Evolutionary conservation across 2,329 filamentous ascomycete genomes (phyloP).

Genomic region (Stagonosporopsis rhizophila): DNA sequence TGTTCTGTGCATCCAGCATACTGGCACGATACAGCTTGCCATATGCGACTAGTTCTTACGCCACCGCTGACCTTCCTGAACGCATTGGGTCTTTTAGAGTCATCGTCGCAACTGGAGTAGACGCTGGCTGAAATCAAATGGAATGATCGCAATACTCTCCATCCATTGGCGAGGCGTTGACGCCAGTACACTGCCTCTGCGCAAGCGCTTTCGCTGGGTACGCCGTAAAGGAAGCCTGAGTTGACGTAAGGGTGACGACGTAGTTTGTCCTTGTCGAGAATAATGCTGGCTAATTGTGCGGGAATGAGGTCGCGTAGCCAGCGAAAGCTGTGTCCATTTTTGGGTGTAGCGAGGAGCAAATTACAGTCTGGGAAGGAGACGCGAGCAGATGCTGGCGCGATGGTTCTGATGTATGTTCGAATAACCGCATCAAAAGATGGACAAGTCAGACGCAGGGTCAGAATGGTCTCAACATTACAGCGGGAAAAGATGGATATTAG

Average conservation of each 20-base stretch:
- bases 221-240: conserved; percentile 28
- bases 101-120: conserved; percentile 9
- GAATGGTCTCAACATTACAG: conserved; percentile 15
- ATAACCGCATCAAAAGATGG: conserved; percentile 13
- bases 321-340: conserved; percentile 11
- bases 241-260: conserved; percentile 23
- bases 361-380: conserved; percentile 18
- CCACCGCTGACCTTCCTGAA: conserved; percentile 24
- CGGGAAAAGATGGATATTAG: conserved; percentile 19
- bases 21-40: conserved; percentile 26
- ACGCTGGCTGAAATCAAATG: conserved; percentile 21
- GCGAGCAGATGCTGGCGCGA: conserved; percentile 25
- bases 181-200: conserved; percentile 22
- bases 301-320: conserved; percentile 25
- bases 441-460: conserved; percentile 20
- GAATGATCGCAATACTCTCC: conserved; percentile 23
- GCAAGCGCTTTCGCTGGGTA: conserved; percentile 22
- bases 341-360: conserved; percentile 12
- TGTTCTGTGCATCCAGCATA: conserved; percentile 27
- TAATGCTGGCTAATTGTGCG: conserved; percentile 22
- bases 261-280: conserved; percentile 30
- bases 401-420: conserved; percentile 22
- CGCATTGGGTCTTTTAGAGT: conserved; percentile 11
- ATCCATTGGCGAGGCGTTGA: conserved; percentile 21
- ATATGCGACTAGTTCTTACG: conserved; percentile 20